Percentiles rank a stretch among this genome's conserved stretches.
Evolutionary conservation across 208 protist species (phyloP).

Genomic region (Angomonas desouzai): DNA sequence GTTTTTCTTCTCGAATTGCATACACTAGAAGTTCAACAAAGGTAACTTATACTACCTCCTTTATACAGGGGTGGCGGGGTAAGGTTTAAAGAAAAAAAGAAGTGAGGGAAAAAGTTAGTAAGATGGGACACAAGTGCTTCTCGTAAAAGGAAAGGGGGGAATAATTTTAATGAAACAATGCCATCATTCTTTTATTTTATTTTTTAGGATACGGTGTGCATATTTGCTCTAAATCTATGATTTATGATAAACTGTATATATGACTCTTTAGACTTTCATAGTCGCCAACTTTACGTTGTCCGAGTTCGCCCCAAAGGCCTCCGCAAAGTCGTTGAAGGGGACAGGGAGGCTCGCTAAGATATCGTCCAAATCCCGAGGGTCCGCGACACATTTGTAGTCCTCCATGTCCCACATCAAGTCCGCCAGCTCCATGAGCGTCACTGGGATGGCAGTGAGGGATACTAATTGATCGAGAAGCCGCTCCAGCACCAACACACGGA

Average conservation of each 20-base stretch:
- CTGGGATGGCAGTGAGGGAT: slow-evolving; percentile 47
- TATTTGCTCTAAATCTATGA: background rate
- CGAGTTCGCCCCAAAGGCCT: slow-evolving; percentile 55
- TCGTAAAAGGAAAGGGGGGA: too few species aligned
- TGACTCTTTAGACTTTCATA: slow-evolving; percentile 45
- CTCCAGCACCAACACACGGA: slow-evolving; percentile 42
- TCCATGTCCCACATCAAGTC: slow-evolving; percentile 56
- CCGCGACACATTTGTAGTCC: slow-evolving; percentile 2
- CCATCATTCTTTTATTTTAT: too few species aligned
- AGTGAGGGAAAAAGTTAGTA: background rate
- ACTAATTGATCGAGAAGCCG: slow-evolving; percentile 69
- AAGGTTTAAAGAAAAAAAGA: background rate
- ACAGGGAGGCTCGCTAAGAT: slow-evolving; percentile 29
- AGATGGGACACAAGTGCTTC: background rate
- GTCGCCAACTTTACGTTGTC: slow-evolving; percentile 28
- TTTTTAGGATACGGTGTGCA: too few species aligned
- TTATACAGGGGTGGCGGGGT: too few species aligned
- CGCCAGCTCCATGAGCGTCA: slow-evolving; percentile 52
- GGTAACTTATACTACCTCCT: background rate
- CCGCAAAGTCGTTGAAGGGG: slow-evolving; percentile 60
- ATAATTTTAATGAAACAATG: too few species aligned
- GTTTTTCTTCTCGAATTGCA: slow-evolving; percentile 15
- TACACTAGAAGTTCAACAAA: background rate
- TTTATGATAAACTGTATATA: too few species aligned
- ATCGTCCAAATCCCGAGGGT: slow-evolving; percentile 14